Evolutionary conservation across 352 stramenopile genomes (phyloP), one percentile per base, ranked within the genome.

Genomic region (Pythium volutum): DNA sequence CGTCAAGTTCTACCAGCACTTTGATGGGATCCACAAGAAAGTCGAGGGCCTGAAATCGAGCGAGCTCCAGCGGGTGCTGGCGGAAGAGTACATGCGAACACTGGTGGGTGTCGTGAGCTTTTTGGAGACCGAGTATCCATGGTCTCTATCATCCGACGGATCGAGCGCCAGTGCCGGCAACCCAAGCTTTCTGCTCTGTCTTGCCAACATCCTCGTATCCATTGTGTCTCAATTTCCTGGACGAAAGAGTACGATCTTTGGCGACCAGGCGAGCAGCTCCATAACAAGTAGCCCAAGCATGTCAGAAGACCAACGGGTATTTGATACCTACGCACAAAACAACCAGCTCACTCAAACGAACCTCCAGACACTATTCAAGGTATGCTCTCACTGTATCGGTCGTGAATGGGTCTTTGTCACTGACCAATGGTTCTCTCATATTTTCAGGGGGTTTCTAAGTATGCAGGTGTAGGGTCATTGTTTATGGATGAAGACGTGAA

Each of bases 1-100:
- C 25, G 54, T 90, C 23, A 76, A 74, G n/a, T 93, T 91, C 47
- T 93, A 91, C 54, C 72, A 91, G 34, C 80, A 81, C 54, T 93
- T 93, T 56, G 77, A 89, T 39, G 71, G 36, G 16, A 91, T 93
- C 34, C 79, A 89, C 52, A 80, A 81, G 53, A 85, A 79, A 39
- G 73, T 83, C 6, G 76, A 69, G 18, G 76, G 75, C 27, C 49
- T 93, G 39, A 70, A 90, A 63, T 77, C 79, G 45, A 88, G 76
- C 55, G 81, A 93, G 43, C 69, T 95, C 29, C 86, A 95, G 55
- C 76, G 70, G 20, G 82, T 95, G 2, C 45, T 95, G 27, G 76
- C 74, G 0, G 84, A 93, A 66, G 86, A 93, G 42, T 91, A 89
- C 53, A 59, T 93, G 62, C 73, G 84, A 14, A 83, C 84, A 2